A percentile compares a stretch with the other conserved stretches of the same genome.
Conservation (phyloP, 345 rosid species). For the Lenwebbia sp. region DNA sequence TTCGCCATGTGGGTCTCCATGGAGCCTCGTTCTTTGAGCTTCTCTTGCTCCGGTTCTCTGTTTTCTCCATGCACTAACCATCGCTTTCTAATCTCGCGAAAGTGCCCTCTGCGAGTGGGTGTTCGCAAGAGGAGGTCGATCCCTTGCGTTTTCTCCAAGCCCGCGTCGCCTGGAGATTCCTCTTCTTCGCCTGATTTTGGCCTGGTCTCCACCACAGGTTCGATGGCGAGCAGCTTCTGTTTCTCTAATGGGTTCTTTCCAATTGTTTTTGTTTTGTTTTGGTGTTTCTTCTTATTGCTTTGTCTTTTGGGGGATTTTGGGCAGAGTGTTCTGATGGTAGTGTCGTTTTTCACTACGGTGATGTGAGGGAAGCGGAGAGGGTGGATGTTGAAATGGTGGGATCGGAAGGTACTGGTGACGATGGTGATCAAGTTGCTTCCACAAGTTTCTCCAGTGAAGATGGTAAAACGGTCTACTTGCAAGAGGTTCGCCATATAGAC, state of each 20-base stretch:
- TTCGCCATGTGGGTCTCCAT: not conserved
- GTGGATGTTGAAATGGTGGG: conserved; percentile 8
- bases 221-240: not conserved
- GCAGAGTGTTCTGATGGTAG: conserved; percentile 58
- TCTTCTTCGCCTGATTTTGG: not conserved
- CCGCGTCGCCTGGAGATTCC: not conserved
- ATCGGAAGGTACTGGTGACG: not conserved
- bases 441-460: not conserved
- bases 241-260: not conserved
- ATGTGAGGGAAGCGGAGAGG: conserved; percentile 21
- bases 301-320: not conserved
- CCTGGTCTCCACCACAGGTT: conserved; percentile 1
- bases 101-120: not conserved
- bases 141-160: not conserved
- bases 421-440: conserved; percentile 3
- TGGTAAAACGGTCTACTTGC: not conserved
- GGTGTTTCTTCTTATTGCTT: not conserved
- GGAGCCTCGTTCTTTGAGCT: conserved; percentile 8
- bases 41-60: conserved; percentile 3
- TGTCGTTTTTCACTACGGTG: conserved; percentile 47
- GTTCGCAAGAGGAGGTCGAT: not conserved
- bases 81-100: not conserved
- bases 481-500: not conserved
- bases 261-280: not conserved
- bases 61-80: not conserved